These are phyloP conservation scores for Chaetomium fimeti DNA, from an alignment of 495 filamentous ascomycete genomes.

Conservation along the genomic window DNA sequence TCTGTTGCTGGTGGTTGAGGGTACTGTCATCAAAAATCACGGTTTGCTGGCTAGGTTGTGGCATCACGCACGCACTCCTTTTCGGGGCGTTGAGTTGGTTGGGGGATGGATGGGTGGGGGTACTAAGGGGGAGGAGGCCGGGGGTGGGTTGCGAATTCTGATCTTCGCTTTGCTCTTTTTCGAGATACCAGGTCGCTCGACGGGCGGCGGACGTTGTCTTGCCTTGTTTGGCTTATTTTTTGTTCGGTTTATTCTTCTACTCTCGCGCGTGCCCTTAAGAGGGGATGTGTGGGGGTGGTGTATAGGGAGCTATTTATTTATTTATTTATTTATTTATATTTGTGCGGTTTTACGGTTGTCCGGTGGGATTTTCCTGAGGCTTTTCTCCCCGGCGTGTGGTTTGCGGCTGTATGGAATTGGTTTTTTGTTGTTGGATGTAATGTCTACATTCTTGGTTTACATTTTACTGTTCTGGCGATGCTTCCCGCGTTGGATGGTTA, in stretches of 20 bases:
- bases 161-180: background rate
- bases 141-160: too few species aligned
- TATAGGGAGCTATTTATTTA: background rate
- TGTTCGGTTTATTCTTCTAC: background rate
- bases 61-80: background rate
- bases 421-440: too few species aligned
- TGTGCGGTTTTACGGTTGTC: too few species aligned
- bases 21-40: background rate
- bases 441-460: too few species aligned
- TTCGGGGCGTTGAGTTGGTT: slow-evolving; percentile 7
- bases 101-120: too few species aligned
- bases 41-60: slow-evolving; percentile 12
- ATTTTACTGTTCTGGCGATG: too few species aligned
- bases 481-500: too few species aligned
- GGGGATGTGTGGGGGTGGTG: background rate
- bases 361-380: too few species aligned
- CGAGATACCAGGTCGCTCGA: slow-evolving; percentile 33
- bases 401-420: too few species aligned
- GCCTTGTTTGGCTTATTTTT: background rate
- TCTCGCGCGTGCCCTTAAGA: background rate
- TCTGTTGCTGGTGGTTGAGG: background rate
- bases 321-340: too few species aligned
- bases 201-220: slow-evolving; percentile 18
- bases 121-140: too few species aligned
- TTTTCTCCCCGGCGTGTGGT: too few species aligned